A percentile compares a stretch with the other conserved stretches of the same genome.
phyloP scores from a whole-genome alignment of 169 alveolate species.

The Cryptosporidium andersoni region DNA sequence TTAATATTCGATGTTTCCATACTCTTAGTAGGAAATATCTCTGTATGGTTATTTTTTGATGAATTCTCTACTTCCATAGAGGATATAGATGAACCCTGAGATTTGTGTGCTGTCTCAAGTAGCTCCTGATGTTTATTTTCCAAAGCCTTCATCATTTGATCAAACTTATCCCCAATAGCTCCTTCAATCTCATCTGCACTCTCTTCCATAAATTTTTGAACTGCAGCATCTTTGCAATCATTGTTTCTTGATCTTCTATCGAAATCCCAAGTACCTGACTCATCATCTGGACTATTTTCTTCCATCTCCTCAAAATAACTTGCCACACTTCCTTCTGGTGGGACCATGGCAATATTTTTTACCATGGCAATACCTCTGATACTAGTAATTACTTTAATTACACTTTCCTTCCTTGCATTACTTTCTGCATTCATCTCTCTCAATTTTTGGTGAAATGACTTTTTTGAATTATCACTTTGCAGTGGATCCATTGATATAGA shows the following conservation, averaged over 20 bases:
- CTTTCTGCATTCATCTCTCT: not conserved
- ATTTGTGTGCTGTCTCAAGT: not conserved
- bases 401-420: slow-evolving; percentile 11
- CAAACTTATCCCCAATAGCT: not conserved
- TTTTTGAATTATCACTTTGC: slow-evolving; percentile 26
- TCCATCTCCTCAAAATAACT: slow-evolving; percentile 63
- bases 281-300: slow-evolving; percentile 44
- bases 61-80: not conserved
- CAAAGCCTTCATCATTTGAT: slow-evolving; percentile 21
- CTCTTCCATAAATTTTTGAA: slow-evolving; percentile 55
- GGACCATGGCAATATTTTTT: slow-evolving; percentile 37
- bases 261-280: slow-evolving; percentile 24
- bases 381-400: slow-evolving; percentile 34
- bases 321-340: slow-evolving; percentile 53
- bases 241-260: slow-evolving; percentile 1
- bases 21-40: not conserved
- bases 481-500: slow-evolving; percentile 2
- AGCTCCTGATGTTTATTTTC: slow-evolving; percentile 15
- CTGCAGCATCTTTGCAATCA: slow-evolving; percentile 30
- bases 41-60: not conserved
- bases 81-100: too few relatives aligned
- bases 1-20: too few relatives aligned
- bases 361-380: slow-evolving; percentile 66
- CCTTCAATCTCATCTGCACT: not conserved
- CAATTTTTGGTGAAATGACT: slow-evolving; percentile 48